A percentile compares a stretch with the other conserved stretches of the same genome.
Conservation (phyloP, 169 alveolate species). For the Ichthyophthirius multifiliis region DNA sequence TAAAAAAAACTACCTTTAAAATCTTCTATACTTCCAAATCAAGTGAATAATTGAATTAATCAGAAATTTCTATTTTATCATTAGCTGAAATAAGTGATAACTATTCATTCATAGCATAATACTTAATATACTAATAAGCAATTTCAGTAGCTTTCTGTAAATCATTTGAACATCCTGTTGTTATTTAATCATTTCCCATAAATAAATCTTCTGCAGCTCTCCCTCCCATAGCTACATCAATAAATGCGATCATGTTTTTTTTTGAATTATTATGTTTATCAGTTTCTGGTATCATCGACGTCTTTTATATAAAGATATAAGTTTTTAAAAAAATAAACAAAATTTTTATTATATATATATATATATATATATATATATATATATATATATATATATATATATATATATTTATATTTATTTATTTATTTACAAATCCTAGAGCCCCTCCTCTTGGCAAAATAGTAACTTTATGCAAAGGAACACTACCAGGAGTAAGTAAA, state of each 20-base stretch:
- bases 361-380: no score
- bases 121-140: constrained; percentile 82
- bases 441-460: constrained; percentile 92
- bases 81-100: constrained; percentile 49
- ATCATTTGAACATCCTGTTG: constrained; percentile 93
- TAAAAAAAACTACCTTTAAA: constrained; percentile 65
- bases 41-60: constrained; percentile 83
- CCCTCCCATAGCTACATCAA: constrained; percentile 96
- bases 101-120: constrained; percentile 55
- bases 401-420: no score
- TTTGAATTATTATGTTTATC: constrained; percentile 71
- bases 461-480: constrained; percentile 92
- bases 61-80: constrained; percentile 79
- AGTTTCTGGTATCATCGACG: constrained; percentile 77
- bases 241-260: constrained; percentile 88
- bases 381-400: no score
- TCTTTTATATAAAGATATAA: constrained; percentile 1
- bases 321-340: constrained; percentile 4
- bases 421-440: constrained; percentile 83
- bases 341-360: constrained; percentile 72
- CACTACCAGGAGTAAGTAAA: constrained; percentile 73
- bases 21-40: constrained; percentile 82
- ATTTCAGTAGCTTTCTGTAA: constrained; percentile 90
- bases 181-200: constrained; percentile 89
- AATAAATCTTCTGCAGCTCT: constrained; percentile 92